Evolutionary conservation across 2,329 filamentous ascomycete genomes (phyloP).

Genomic region (Ilyonectria robusta): DNA sequence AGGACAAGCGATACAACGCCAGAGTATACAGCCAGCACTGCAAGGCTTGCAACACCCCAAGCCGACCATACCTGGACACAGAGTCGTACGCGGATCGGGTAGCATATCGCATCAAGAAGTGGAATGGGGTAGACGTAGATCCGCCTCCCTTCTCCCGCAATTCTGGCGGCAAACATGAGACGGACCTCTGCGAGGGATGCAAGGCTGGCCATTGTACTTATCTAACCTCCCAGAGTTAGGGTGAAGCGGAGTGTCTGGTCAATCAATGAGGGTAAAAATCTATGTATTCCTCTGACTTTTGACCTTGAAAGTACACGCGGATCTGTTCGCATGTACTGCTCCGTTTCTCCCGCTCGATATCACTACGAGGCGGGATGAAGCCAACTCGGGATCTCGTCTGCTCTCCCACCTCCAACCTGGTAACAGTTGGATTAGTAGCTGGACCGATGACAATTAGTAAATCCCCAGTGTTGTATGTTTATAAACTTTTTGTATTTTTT

Average conservation of each 20-base stretch:
- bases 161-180: slow-evolving; percentile 42
- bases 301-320: too few species aligned
- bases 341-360: too few species aligned
- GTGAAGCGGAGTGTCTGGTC: not conserved
- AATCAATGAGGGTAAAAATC: too few species aligned
- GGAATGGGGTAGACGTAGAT: slow-evolving; percentile 49
- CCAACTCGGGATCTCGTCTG: slow-evolving; percentile 38
- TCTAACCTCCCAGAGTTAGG: not conserved
- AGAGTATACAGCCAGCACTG: slow-evolving; percentile 56
- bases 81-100: slow-evolving; percentile 53
- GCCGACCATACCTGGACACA: slow-evolving; percentile 46
- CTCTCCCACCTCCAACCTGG: slow-evolving; percentile 39
- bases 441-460: slow-evolving; percentile 43
- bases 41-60: slow-evolving; percentile 47
- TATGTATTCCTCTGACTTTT: too few species aligned
- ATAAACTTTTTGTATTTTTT: not conserved
- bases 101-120: slow-evolving; percentile 54
- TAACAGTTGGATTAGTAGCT: slow-evolving; percentile 45
- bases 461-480: slow-evolving; percentile 44
- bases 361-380: too few species aligned
- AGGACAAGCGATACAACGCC: slow-evolving; percentile 51
- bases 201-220: slow-evolving; percentile 49
- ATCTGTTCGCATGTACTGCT: too few species aligned
- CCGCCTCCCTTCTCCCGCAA: not conserved
- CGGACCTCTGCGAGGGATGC: slow-evolving; percentile 54